Base-by-base conservation (phyloP, 2,329 filamentous ascomycete species). In the Alternaria brassicicola region DNA sequence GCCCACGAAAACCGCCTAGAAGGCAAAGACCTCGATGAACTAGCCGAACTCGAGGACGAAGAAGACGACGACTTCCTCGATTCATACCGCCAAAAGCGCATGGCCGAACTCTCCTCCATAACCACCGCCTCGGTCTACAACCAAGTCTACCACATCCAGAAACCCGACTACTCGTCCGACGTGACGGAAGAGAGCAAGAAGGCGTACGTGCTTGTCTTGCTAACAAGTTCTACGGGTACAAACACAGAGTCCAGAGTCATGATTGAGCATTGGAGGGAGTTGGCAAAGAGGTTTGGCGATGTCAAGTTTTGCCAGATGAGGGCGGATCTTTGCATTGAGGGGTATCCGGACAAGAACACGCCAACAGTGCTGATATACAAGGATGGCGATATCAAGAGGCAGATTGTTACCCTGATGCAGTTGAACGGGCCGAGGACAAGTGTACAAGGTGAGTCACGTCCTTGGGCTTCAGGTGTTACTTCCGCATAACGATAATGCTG, bases 291-390 rank as follows among this genome's bases (percentile, higher is more conserved):
- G 71, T 99, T 93, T 73, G 92, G 93, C 19, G 94, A 99, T 65
- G 83, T 99, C 77, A 99, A 99, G 80, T 99, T 99, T 79, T 98
- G 94, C 77, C 92, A 98, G 80, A 98, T 99, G 67, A 86, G 89
- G 67, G 95, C 89, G 6, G 89, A 92, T 73, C 87, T 97, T 80
- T 97, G 95, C 57, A 97, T 99, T 68, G 95, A 98, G 76, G 92
- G 92, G 38, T 99, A 99, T 77, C 95, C 95, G 2, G 95, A 98
- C 71, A 85, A 86, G 56, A 99, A 99, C 76, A 97, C 93, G 57
- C 95, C 95, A 2, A 99, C 95, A 0, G 92, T 99, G 33, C 75
- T 99, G 62, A 86, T 97, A 0, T 99, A 99, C 79, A 90, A 89
- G 74, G 92, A 97, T 69, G 93, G 92, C 17, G 92, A 99, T 74